phyloP scores from a whole-genome alignment of 2,329 filamentous ascomycete genomes.

The Ceratocystis albifundus region DNA sequence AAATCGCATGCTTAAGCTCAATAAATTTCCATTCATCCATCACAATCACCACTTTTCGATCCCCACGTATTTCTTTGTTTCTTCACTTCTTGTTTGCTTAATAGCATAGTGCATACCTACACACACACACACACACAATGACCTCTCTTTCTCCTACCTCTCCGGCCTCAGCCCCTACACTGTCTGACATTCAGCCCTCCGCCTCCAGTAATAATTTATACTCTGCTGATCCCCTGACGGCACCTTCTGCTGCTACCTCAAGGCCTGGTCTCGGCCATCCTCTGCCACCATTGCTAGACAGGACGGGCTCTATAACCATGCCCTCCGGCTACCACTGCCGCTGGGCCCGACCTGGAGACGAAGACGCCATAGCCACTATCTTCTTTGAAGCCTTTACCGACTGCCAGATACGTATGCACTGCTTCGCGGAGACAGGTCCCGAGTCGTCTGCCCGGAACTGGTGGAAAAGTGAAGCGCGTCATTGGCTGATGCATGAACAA shows the following conservation, averaged over 20 bases:
- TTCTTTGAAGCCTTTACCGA: conserved; percentile 21
- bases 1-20: no score
- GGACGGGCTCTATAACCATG: neutral
- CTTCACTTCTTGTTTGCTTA: no score
- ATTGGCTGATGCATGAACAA: conserved; percentile 17
- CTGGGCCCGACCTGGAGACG: conserved; percentile 17
- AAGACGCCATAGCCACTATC: conserved; percentile 18
- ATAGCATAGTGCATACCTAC: no score
- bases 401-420: conserved; percentile 15
- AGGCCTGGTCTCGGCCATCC: neutral
- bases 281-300: neutral
- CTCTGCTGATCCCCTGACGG: neutral
- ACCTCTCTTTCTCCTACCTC: neutral
- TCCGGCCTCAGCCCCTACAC: neutral
- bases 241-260: neutral
- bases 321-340: conserved; percentile 18
- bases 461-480: conserved; percentile 18
- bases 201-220: neutral
- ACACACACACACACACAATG: neutral
- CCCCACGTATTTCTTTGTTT: no score
- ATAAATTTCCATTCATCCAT: no score
- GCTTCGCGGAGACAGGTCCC: conserved; percentile 18
- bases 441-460: conserved; percentile 8
- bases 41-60: no score
- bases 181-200: neutral